phyloP scores from a whole-genome alignment of 1,284 basidiomycete species.

The Boletus semigastroideus region DNA sequence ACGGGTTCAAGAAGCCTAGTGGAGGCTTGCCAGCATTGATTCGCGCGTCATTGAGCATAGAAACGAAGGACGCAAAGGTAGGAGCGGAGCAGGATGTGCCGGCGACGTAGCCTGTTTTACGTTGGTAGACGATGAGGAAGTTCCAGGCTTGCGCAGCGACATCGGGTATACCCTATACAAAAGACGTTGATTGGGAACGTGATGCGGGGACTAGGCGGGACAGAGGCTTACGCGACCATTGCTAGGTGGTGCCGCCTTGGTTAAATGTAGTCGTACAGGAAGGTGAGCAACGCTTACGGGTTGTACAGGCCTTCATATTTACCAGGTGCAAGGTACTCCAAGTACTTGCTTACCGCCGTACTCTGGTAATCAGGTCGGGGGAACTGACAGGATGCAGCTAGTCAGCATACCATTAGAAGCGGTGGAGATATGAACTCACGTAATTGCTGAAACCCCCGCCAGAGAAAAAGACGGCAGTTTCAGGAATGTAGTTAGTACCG shows the following conservation, averaged over 20 bases:
- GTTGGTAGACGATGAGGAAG: slow-evolving; percentile 16
- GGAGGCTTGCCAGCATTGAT: slow-evolving; percentile 40
- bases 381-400: slow-evolving; percentile 9
- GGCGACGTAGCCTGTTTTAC: slow-evolving; percentile 14
- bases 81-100: slow-evolving; percentile 51
- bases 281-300: slow-evolving; percentile 35
- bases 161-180: slow-evolving; percentile 52
- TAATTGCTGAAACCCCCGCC: slow-evolving; percentile 65
- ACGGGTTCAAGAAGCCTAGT: slow-evolving; percentile 63
- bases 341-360: slow-evolving; percentile 30
- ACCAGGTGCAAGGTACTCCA: slow-evolving; percentile 44
- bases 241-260: slow-evolving; percentile 8
- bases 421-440: slow-evolving; percentile 10
- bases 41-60: slow-evolving; percentile 64
- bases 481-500: slow-evolving; percentile 54
- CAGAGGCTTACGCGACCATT: slow-evolving; percentile 36
- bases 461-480: slow-evolving; percentile 55
- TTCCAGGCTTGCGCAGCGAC: slow-evolving; percentile 50
- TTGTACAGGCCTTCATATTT: slow-evolving; percentile 62
- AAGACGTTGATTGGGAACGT: neutral
- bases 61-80: slow-evolving; percentile 38
- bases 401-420: neutral
- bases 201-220: slow-evolving; percentile 21
- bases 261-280: neutral
- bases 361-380: slow-evolving; percentile 21